These are phyloP conservation scores for Cytospora schulzeri DNA, from an alignment of 2,329 filamentous ascomycete genomes.

Conservation along the genomic window DNA sequence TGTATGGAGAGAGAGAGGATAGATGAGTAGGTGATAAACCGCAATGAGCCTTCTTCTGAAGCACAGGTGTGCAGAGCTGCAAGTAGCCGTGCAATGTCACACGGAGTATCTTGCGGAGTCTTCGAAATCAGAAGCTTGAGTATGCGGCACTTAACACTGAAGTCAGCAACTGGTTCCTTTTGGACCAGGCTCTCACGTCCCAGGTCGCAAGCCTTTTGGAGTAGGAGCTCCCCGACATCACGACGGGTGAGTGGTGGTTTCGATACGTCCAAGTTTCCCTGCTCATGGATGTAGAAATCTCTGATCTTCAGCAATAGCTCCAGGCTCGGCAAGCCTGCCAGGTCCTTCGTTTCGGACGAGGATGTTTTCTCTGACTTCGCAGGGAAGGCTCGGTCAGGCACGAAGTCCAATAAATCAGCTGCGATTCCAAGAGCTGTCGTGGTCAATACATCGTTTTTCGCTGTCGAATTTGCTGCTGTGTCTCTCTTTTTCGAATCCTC, in stretches of 20 bases:
- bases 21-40: conserved; percentile 60
- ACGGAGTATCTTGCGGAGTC: conserved; percentile 45
- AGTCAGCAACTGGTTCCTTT: conserved; percentile 46
- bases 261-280: conserved; percentile 67
- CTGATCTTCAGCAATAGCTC: conserved; percentile 63
- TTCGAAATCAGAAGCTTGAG: conserved; percentile 62
- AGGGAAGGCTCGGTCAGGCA: conserved; percentile 66
- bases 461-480: conserved; percentile 20
- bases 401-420: conserved; percentile 60
- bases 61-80: conserved; percentile 54
- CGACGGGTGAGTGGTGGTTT: conserved; percentile 60
- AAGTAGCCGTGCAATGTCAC: conserved; percentile 52
- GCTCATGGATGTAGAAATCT: conserved; percentile 69
- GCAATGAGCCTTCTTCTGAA: conserved; percentile 40
- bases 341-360: conserved; percentile 32
- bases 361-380: conserved; percentile 18
- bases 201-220: conserved; percentile 60
- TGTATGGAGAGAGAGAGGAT: conserved; percentile 60
- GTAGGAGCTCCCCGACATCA: conserved; percentile 62
- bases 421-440: conserved; percentile 50
- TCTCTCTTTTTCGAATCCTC: conserved; percentile 51
- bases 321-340: conserved; percentile 42
- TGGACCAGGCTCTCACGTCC: conserved; percentile 50
- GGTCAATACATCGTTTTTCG: conserved; percentile 29
- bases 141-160: conserved; percentile 61